Evolutionary conservation across 495 filamentous ascomycete species (phyloP).

Genomic region (Cladorrhinum samala): DNA sequence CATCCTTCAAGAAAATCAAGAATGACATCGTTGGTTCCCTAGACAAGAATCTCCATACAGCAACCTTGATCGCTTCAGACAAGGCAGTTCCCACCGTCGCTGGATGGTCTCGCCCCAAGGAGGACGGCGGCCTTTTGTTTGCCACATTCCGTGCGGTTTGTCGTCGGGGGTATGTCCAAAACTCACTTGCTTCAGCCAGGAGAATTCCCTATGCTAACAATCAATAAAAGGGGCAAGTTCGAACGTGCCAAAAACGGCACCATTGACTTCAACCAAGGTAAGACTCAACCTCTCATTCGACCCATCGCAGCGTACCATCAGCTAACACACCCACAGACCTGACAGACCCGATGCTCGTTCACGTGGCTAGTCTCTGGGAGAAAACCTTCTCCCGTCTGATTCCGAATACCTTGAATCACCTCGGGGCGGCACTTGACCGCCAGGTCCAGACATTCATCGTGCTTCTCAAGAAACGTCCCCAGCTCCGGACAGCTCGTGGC

Average conservation of each 20-base stretch:
- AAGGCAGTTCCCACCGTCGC: slow-evolving; percentile 1
- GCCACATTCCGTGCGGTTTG: slow-evolving; percentile 53
- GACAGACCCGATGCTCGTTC: slow-evolving; percentile 43
- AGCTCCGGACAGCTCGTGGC: slow-evolving; percentile 5
- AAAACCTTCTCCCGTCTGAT: slow-evolving; percentile 25
- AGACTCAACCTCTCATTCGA: slow-evolving; percentile 15
- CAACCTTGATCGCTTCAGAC: not conserved
- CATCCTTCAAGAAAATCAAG: not conserved
- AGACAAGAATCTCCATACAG: not conserved
- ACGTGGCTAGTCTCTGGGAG: slow-evolving; percentile 48
- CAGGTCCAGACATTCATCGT: slow-evolving; percentile 27
- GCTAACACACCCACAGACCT: slow-evolving; percentile 21
- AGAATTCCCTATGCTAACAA: too few relatives aligned
- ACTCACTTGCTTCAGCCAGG: slow-evolving; percentile 14
- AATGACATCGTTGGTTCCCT: not conserved
- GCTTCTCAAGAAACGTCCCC: slow-evolving; percentile 20
- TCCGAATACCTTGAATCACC: slow-evolving; percentile 14
- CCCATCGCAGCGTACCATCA: too few relatives aligned
- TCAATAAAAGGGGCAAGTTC: slow-evolving; percentile 31
- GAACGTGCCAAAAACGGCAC: slow-evolving; percentile 16
- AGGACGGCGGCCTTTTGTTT: slow-evolving; percentile 44
- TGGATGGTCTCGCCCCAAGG: slow-evolving; percentile 41
- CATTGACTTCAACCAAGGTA: slow-evolving; percentile 43
- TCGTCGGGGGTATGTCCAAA: slow-evolving; percentile 36
- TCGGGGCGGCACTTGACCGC: slow-evolving; percentile 4